Base-by-base conservation (phyloP, 331 rosid species). In the Saraca asoca region DNA sequence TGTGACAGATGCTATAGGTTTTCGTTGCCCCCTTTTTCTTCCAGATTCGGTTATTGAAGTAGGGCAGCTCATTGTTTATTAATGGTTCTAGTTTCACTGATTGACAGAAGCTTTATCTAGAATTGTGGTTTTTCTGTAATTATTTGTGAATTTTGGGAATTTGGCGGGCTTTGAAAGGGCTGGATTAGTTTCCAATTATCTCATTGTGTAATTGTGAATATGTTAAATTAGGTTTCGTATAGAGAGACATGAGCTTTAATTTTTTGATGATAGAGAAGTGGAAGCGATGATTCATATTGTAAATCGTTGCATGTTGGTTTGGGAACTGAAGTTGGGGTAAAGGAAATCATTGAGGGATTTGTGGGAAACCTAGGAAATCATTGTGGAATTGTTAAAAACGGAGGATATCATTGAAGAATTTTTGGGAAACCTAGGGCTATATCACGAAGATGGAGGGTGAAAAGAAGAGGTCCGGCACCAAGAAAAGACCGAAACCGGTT, bases 391-490 rank as follows among this genome's bases (percentile, higher is more conserved):
- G 31, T 24, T 24, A 3, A 3, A 24, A 24, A 24, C 31, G 31
- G 3, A 78, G 81, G 72, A 75, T 42, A 24, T 39, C 43, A 39
- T 39, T 39, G 43, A 39, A 35, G 33, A 53, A 35, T 70, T 14
- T 66, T 19, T 5, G 20, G 72, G 66, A 66, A 73, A 69, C 20
- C 75, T 81, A 71, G 82, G 88, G 81, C 61, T 69, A 56, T 24
- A 24, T 24, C 38, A 44, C 24, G 17, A 5, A 62, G 57, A 94
- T 94, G 98, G 95, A 88, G 11, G 95, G 78, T 5, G 92, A 78
- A 7, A 86, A 83, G 43, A 74, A 75, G 69, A 80, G 81, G 87
- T 64, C 78, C 67, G 90, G 85, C 56, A 48, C 42, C 12, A 83
- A 77, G 81, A 88, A 74, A 80, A 78, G 97, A 79, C 80, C 82